Evolutionary conservation across 352 stramenopile species (phyloP).

Genomic region (Pythium monospermum): DNA sequence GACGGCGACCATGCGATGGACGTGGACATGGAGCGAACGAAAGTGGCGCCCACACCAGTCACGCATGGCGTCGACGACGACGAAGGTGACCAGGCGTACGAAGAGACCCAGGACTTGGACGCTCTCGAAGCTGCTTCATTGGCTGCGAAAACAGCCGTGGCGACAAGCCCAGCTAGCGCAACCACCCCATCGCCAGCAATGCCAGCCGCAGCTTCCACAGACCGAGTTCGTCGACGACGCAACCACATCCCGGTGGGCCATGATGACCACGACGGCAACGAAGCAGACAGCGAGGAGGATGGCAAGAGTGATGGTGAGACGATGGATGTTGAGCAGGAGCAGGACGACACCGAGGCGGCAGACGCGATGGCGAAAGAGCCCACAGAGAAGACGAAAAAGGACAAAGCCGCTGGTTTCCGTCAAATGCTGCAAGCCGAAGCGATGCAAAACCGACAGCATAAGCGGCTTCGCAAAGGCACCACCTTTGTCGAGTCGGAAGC

Average conservation of each 20-base stretch:
- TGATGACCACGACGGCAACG: conserved; percentile 46
- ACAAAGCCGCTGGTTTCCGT: conserved; percentile 67
- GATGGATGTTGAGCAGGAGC: conserved; percentile 11
- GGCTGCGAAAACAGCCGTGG: too few relatives aligned
- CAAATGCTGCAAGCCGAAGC: conserved; percentile 61
- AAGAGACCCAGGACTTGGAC: conserved; percentile 20
- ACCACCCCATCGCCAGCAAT: background rate
- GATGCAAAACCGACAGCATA: conserved; percentile 43
- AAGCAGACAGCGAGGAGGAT: conserved; percentile 58
- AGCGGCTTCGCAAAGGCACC: conserved; percentile 42
- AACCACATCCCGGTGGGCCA: conserved; percentile 34
- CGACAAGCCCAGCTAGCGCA: background rate
- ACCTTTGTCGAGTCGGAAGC: conserved; percentile 80
- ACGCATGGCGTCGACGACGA: conserved; percentile 9
- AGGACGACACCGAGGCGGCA: conserved; percentile 19
- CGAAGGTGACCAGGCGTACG: background rate
- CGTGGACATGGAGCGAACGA: background rate
- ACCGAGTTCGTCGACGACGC: conserved; percentile 16
- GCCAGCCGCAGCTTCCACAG: background rate
- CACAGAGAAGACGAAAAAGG: conserved; percentile 25
- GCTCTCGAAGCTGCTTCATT: conserved; percentile 7
- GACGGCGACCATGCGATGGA: background rate
- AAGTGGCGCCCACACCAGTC: background rate
- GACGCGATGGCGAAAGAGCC: conserved; percentile 12
- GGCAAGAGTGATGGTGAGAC: conserved; percentile 27